Base-by-base conservation (phyloP, 495 filamentous ascomycete genomes). In the Patellaria atrata region DNA sequence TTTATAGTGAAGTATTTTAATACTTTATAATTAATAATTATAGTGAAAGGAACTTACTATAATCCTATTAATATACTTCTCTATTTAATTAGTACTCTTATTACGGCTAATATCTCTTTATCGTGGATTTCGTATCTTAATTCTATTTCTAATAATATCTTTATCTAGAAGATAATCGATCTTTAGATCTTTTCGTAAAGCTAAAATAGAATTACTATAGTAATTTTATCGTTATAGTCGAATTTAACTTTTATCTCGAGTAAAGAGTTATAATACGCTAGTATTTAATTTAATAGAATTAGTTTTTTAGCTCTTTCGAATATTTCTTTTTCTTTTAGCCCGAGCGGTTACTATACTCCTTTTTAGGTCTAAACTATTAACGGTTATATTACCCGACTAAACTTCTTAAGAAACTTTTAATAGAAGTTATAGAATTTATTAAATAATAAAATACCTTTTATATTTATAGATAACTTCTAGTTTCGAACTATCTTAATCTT, bases 271-370 rank as follows among this genome's bases (percentile, higher is more conserved):
- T 47, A 59, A 24, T 48, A 38, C 0, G 38, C 27, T 8, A 59
- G 44, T 6, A 55, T 38, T 23, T 29, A 44, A 11, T 44, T 44
- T 11, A 26, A 29, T 33, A 62, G 62, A 55, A 67, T 66, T 33
- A 56, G 49, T 14, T 57, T 53, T 47, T 72, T 67, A 33, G 65
- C 47, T 4, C 41, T 33, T 9, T 55, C 53, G 33, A 70, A 70
- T 18, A 65, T 64, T 31, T 61, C 47, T 39, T 70, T 26, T 14
- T 30, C 7, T 30, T 30, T 7, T 8, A n/a, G n/a, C n/a, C n/a
- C 28, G n/a, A 7, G 8, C 28, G 8, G 16, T 14, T 7, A 7
- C 7, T 7, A 30, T 47, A 33, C 23, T 54, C 51, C 36, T 40
- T 37, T 8, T 28, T 44, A 0, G 45, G 31, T 38, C 31, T 41